A percentile compares a stretch with the other conserved stretches of the same genome.
Evolutionary conservation across 2,329 filamentous ascomycete genomes (phyloP).

Genomic region (Verticillium longisporum): DNA sequence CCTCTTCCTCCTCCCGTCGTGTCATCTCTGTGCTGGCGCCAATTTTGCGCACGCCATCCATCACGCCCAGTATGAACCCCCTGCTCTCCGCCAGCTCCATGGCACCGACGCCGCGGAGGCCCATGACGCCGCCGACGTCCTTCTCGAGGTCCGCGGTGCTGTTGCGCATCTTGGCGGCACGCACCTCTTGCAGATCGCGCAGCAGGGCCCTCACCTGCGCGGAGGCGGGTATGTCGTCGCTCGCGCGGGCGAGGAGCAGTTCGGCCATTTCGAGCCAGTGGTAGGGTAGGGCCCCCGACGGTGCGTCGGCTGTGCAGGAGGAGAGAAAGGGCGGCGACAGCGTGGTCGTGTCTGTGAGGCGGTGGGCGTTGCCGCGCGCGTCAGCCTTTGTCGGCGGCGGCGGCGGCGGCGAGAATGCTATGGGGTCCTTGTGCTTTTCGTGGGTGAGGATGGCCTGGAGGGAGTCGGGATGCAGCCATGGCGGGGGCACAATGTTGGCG

Average conservation of each 20-base stretch:
- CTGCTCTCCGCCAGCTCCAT: constrained; percentile 89
- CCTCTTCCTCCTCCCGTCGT: constrained; percentile 69
- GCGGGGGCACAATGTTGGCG: constrained; percentile 84
- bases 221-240: constrained; percentile 70
- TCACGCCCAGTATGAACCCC: constrained; percentile 75
- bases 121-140: constrained; percentile 64
- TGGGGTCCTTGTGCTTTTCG: constrained; percentile 67
- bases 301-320: constrained; percentile 63
- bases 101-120: constrained; percentile 69
- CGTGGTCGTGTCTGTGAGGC: constrained; percentile 19
- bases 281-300: constrained; percentile 71
- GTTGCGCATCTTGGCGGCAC: constrained; percentile 80
- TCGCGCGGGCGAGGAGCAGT: constrained; percentile 75
- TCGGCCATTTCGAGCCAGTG: constrained; percentile 93
- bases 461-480: constrained; percentile 76
- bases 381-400: constrained; percentile 52
- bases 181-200: constrained; percentile 77
- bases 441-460: constrained; percentile 71
- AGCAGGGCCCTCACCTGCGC: constrained; percentile 70
- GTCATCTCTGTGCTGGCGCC: constrained; percentile 74
- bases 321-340: constrained; percentile 72
- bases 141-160: constrained; percentile 66
- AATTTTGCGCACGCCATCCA: constrained; percentile 81
- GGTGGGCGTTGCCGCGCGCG: constrained; percentile 32
- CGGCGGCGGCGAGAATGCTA: constrained; percentile 72